Percentiles rank a stretch among this genome's conserved stretches.
phyloP scores from a whole-genome alignment of 1,284 basidiomycete genomes.

The Irpex sp. region DNA sequence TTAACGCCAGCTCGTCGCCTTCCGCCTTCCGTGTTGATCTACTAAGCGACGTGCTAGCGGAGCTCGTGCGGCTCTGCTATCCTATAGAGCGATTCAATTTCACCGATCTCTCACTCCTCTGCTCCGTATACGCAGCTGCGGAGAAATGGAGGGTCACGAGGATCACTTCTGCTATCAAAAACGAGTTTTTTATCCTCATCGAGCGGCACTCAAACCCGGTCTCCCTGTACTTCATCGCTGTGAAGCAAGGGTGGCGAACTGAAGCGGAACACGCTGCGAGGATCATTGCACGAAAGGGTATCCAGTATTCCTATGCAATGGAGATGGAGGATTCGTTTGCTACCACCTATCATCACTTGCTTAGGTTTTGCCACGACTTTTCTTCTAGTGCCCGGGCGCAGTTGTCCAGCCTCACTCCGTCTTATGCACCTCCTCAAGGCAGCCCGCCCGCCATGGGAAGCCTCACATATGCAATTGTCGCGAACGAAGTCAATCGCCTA shows the following conservation, averaged over 20 bases:
- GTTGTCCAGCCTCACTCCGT: no score
- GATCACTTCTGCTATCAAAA: neutral
- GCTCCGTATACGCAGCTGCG: neutral
- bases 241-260: neutral
- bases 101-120: neutral
- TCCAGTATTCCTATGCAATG: neutral
- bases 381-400: no score
- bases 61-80: constrained; percentile 4
- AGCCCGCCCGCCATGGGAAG: no score
- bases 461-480: no score
- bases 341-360: neutral
- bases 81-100: neutral
- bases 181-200: neutral
- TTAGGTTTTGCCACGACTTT: neutral
- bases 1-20: no score
- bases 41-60: neutral
- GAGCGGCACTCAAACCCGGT: neutral
- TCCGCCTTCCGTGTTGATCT: neutral
- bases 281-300: neutral
- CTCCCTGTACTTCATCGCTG: neutral
- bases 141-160: neutral
- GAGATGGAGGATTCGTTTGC: constrained; percentile 6
- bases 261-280: constrained; percentile 5
- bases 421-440: no score
- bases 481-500: no score